phyloP scores from a whole-genome alignment of 345 rosid species.

The Sonneratia caseolaris region DNA sequence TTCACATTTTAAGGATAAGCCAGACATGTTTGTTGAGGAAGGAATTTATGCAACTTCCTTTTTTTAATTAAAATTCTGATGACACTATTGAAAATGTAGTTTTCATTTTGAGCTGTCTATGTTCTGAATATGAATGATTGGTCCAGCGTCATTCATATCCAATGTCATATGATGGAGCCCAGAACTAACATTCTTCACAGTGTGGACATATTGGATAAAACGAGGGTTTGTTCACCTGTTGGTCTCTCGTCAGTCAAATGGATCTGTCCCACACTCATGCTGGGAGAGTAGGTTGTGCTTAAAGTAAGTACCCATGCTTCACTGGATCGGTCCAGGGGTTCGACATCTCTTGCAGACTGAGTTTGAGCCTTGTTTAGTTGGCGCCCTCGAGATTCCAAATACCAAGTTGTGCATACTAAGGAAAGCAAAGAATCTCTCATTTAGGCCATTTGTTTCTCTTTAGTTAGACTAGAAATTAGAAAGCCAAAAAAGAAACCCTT shows the following conservation, averaged over 20 bases:
- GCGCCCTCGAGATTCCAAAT: too few relatives aligned
- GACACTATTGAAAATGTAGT: background rate
- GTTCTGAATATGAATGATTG: background rate
- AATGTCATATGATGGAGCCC: background rate
- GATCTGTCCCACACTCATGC: background rate
- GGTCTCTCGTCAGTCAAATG: background rate
- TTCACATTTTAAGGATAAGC: background rate
- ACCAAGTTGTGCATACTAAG: too few relatives aligned
- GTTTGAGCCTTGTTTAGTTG: too few relatives aligned
- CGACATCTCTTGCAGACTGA: too few relatives aligned
- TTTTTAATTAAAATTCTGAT: background rate
- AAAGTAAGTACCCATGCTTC: too few relatives aligned
- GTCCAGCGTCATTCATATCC: background rate
- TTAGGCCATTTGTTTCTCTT: too few relatives aligned
- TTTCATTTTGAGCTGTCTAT: background rate
- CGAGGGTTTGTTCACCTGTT: background rate
- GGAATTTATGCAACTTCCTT: background rate
- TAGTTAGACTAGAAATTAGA: too few relatives aligned
- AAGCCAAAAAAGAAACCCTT: too few relatives aligned
- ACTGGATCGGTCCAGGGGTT: too few relatives aligned
- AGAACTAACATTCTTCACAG: background rate
- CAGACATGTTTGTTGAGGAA: background rate
- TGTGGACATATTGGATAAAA: background rate
- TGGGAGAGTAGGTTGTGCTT: background rate
- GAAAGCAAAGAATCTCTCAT: too few relatives aligned